Evolutionary conservation across 2,329 filamentous ascomycete species (phyloP).

Genomic region (Fusarium vanettenii): DNA sequence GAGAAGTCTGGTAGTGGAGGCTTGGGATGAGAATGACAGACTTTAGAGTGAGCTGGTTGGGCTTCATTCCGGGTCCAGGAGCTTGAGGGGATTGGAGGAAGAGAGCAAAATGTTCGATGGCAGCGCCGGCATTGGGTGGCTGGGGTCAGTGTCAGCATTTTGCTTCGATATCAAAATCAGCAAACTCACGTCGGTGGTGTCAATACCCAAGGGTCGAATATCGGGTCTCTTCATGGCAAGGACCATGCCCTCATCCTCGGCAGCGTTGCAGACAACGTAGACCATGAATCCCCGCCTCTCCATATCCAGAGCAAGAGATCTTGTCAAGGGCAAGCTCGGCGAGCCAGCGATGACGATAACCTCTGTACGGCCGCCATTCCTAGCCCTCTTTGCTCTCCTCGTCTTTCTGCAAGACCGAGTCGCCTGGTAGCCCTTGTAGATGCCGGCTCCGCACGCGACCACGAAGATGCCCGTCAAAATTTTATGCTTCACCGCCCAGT

Average conservation of each 20-base stretch:
- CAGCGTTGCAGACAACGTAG: slow-evolving; percentile 86
- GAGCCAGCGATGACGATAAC: slow-evolving; percentile 92
- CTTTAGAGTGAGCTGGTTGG: slow-evolving; percentile 80
- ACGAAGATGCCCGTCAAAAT: slow-evolving; percentile 78
- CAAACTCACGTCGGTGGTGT: slow-evolving; percentile 79
- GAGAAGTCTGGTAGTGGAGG: slow-evolving; percentile 81
- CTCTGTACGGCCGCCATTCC: slow-evolving; percentile 87
- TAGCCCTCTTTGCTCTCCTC: slow-evolving; percentile 80
- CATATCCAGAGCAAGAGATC: slow-evolving; percentile 84
- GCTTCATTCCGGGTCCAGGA: slow-evolving; percentile 79
- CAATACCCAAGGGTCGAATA: slow-evolving; percentile 83
- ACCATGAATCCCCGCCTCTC: slow-evolving; percentile 94
- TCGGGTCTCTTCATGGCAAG: slow-evolving; percentile 82
- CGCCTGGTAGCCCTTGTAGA: slow-evolving; percentile 63
- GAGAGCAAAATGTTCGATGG: slow-evolving; percentile 77
- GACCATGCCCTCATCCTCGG: slow-evolving; percentile 85
- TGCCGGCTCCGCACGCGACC: slow-evolving; percentile 75
- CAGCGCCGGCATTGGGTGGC: slow-evolving; percentile 75
- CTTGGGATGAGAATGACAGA: slow-evolving; percentile 88
- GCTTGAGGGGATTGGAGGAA: slow-evolving; percentile 80
- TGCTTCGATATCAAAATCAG: neutral
- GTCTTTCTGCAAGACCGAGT: slow-evolving; percentile 71
- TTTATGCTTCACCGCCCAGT: slow-evolving; percentile 80
- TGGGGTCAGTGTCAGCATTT: slow-evolving; percentile 48
- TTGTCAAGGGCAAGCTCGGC: slow-evolving; percentile 83